Percentiles rank a stretch among this genome's conserved stretches.
These are phyloP conservation scores for Didymella glomerata DNA, from an alignment of 2,329 filamentous ascomycete species.

Conservation along the genomic window DNA sequence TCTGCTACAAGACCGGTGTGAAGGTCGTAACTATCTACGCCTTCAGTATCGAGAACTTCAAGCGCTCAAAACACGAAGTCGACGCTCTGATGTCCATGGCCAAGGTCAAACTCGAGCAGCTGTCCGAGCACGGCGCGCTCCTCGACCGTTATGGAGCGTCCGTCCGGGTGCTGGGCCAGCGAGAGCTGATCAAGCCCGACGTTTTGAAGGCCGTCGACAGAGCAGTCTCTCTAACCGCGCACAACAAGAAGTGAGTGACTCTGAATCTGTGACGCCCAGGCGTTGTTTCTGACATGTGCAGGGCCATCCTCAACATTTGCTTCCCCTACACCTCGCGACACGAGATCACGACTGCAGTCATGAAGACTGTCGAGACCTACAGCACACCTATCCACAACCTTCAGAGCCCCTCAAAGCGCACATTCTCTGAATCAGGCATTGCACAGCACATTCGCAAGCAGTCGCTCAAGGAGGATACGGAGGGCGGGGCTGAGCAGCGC, in stretches of 20 bases:
- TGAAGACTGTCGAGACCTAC: conserved; percentile 86
- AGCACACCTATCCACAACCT: conserved; percentile 70
- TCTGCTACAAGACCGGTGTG: conserved; percentile 97
- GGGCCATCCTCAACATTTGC: conserved; percentile 86
- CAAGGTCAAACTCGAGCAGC: conserved; percentile 90
- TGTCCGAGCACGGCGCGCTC: conserved; percentile 91
- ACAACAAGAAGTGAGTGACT: conserved; percentile 76
- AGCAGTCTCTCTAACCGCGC: conserved; percentile 84
- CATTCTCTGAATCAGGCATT: conserved; percentile 89
- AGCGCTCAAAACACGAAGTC: conserved; percentile 94
- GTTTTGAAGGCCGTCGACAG: conserved; percentile 88
- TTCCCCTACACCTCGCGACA: conserved; percentile 97
- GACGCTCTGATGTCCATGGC: conserved; percentile 98
- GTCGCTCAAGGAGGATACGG: conserved; percentile 53
- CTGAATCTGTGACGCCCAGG: background rate
- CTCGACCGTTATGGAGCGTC: conserved; percentile 91
- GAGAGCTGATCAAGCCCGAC: conserved; percentile 83
- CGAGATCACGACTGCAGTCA: conserved; percentile 91
- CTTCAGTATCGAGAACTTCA: conserved; percentile 99
- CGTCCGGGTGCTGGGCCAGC: conserved; percentile 84
- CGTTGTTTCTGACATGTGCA: conserved; percentile 34
- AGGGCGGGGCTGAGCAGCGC: conserved; percentile 37
- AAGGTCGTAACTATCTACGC: conserved; percentile 98
- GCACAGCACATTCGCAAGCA: conserved; percentile 77
- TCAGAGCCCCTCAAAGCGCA: conserved; percentile 64